Percentiles rank a stretch among this genome's conserved stretches.
phyloP scores from a whole-genome alignment of 2,329 filamentous ascomycete species.

The Dactylonectria estremocensis region DNA sequence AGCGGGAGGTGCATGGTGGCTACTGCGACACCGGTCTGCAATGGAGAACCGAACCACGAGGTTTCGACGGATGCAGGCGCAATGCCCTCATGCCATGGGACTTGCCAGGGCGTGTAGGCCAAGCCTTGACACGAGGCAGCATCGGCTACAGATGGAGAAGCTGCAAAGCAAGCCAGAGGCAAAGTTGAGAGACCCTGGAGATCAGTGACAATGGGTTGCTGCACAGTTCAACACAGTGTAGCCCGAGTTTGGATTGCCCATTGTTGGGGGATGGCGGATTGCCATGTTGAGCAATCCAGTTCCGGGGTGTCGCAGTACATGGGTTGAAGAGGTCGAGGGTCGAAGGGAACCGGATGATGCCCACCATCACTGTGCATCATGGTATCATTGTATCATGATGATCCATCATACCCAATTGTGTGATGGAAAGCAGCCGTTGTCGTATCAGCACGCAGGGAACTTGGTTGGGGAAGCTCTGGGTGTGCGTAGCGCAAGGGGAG shows the following conservation, averaged over 20 bases:
- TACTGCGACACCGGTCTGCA: constrained; percentile 4
- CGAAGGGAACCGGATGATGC: constrained; percentile 1
- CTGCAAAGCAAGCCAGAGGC: too few species aligned
- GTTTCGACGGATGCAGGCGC: constrained; percentile 5
- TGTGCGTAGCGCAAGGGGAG: neutral
- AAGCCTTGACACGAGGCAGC: constrained; percentile 17
- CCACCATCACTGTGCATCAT: constrained; percentile 10
- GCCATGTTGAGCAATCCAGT: constrained; percentile 28
- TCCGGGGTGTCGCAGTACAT: constrained; percentile 17
- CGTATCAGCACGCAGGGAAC: constrained; percentile 20
- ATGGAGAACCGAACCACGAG: constrained; percentile 21
- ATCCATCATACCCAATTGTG: constrained; percentile 15
- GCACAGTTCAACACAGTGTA: too few species aligned
- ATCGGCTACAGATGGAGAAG: neutral
- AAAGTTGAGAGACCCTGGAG: neutral
- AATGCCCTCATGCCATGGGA: constrained; percentile 23
- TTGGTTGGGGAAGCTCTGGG: neutral
- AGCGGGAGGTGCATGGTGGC: constrained; percentile 8
- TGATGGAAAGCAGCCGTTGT: neutral
- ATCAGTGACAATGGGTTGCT: neutral
- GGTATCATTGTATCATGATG: neutral
- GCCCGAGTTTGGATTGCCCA: too few species aligned
- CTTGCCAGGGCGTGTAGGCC: constrained; percentile 12
- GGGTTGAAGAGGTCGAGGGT: too few species aligned
- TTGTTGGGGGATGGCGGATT: constrained; percentile 29